Base-by-base conservation (phyloP, 306 rosid genomes). In the Biancaea sappan region DNA sequence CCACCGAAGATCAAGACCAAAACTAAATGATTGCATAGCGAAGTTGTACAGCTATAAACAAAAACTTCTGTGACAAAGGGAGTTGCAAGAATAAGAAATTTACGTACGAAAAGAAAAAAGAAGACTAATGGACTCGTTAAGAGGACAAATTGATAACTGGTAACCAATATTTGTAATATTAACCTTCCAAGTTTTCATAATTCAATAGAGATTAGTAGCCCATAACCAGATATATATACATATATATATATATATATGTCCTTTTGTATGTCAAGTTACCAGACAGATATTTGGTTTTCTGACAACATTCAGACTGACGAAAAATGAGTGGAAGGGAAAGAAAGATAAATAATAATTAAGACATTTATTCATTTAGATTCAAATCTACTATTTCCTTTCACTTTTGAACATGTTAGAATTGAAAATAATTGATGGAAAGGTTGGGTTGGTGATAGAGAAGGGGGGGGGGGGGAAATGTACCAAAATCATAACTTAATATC, bases 401-500 rank as follows among this genome's bases (percentile, higher is more conserved):
- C n/a, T n/a, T n/a, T n/a, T n/a, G n/a, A n/a, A n/a, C n/a, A n/a
- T n/a, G n/a, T n/a, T n/a, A n/a, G n/a, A n/a, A n/a, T n/a, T n/a
- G n/a, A n/a, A n/a, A n/a, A n/a, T n/a, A n/a, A n/a, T n/a, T n/a
- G n/a, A n/a, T n/a, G n/a, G n/a, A n/a, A n/a, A n/a, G n/a, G n/a
- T n/a, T n/a, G n/a, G n/a, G n/a, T n/a, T n/a, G n/a, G n/a, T n/a
- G n/a, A n/a, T n/a, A n/a, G n/a, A n/a, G n/a, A n/a, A n/a, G n/a
- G n/a, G n/a, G n/a, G n/a, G n/a, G n/a, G n/a, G n/a, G n/a, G n/a
- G n/a, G 16, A 26, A 37, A 28, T 53, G 60, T 14, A 51, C 9
- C 21, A 19, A 59, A 71, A 59, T 58, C 38, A n/a, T 38, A 66
- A 58, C 40, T 46, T 66, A n/a, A 8, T 16, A 58, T 35, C 25